Base-by-base conservation (phyloP, 441 rosid species). In the Mallotus repandus region DNA sequence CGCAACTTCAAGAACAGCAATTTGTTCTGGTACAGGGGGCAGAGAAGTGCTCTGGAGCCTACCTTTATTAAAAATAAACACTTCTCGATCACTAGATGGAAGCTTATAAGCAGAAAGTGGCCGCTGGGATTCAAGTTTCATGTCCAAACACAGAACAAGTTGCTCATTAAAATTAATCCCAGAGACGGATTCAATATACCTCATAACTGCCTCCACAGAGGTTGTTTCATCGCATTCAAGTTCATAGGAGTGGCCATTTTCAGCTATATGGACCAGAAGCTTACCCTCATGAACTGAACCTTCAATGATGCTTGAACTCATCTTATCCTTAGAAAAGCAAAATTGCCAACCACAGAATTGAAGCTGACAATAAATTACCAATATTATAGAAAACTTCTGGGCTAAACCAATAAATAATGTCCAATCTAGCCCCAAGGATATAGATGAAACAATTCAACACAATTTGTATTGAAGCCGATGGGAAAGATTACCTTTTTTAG, bases 81-180 rank as follows among this genome's bases (percentile, higher is more conserved):
- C 91, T 78, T 92, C 95, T 64, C 89, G 74, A 59, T 86, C 92
- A 54, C 72, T 71, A 8, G 89, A 81, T 1, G 99, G 98, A 76
- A 96, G 99, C 66, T 86, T 87, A 75, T 89, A 96, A 48, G 86
- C 81, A 58, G 97, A 88, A 68, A 96, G 93, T 21, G 74, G 81
- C 85, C 80, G 85, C 46, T 89, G 93, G 0, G 98, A 84, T 80
- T 94, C 98, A n/a, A 96, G 97, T 73, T 89, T 94, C 90, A 89
- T 80, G 50, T 91, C 98, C 68, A 81, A 77, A 48, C 97, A 88
- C 61, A 96, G 89, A 83, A 92, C 86, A 76, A 92, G 92, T 85
- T 96, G 99, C 71, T 96, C 99, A 38, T 75, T 80, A 80, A 89
- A 83, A 78, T 56, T 81, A 43, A 92, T 86, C 72, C 90, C 87